Percentiles rank a stretch among this genome's conserved stretches.
phyloP scores from a whole-genome alignment of 2,329 filamentous ascomycete genomes.

The Alternaria gansuensis region DNA sequence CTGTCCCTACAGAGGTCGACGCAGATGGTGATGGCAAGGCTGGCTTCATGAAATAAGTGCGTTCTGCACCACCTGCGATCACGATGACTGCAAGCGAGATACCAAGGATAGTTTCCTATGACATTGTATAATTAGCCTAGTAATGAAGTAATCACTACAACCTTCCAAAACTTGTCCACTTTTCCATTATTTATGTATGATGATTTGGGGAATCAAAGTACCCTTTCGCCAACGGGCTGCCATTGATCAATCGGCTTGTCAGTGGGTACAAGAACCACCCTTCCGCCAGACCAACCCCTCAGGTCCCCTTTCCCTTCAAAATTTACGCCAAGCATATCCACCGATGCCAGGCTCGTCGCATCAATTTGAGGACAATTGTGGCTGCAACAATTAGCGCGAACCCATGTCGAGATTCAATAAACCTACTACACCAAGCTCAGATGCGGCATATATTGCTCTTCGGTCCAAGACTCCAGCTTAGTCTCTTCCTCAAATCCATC shows the following conservation, averaged over 20 bases:
- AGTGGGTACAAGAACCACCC: constrained; percentile 54
- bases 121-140: constrained; percentile 23
- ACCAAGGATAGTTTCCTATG: constrained; percentile 20
- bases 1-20: constrained; percentile 49
- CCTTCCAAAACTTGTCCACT: not conserved
- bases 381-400: constrained; percentile 21
- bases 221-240: constrained; percentile 47
- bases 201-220: constrained; percentile 25
- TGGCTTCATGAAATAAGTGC: constrained; percentile 62
- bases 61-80: constrained; percentile 32
- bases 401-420: constrained; percentile 24
- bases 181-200: not conserved
- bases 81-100: constrained; percentile 15
- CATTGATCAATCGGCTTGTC: constrained; percentile 51
- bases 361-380: constrained; percentile 41
- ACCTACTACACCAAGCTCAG: constrained; percentile 56
- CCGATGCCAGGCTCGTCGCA: constrained; percentile 30
- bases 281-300: constrained; percentile 49
- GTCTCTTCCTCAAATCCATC: constrained; percentile 35
- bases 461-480: constrained; percentile 43
- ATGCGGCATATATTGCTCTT: constrained; percentile 51
- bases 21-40: constrained; percentile 65
- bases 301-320: constrained; percentile 35
- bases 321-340: constrained; percentile 38
- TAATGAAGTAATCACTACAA: constrained; percentile 13